Conservation (phyloP, 2,329 filamentous ascomycete genomes). For the Cladosporium sp. region DNA sequence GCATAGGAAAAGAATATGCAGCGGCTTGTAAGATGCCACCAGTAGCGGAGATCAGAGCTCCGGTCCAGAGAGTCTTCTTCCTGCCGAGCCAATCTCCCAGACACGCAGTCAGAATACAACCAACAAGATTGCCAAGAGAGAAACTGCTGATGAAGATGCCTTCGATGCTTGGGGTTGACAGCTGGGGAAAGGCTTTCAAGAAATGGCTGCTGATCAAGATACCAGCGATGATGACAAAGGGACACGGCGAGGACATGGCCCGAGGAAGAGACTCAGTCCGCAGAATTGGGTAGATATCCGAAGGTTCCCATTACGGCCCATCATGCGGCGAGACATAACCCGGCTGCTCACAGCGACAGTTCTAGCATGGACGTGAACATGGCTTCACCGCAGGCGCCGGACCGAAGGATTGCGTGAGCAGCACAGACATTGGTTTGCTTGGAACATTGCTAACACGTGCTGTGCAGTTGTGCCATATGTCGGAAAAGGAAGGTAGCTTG, state of each 20-base stretch:
- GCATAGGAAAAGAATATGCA: slow-evolving; percentile 44
- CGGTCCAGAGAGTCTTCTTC: slow-evolving; percentile 45
- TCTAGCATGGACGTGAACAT: background rate
- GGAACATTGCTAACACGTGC: background rate
- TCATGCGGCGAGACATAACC: slow-evolving; percentile 4
- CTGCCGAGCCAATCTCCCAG: slow-evolving; percentile 48
- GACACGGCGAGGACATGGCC: background rate
- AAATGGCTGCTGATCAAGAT: slow-evolving; percentile 20
- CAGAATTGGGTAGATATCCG: background rate
- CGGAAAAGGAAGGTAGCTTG: slow-evolving; percentile 32
- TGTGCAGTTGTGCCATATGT: slow-evolving; percentile 30
- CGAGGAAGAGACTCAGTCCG: background rate
- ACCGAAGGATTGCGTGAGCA: slow-evolving; percentile 17
- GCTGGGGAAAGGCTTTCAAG: slow-evolving; percentile 15
- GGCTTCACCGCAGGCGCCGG: background rate
- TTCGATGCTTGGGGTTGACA: slow-evolving; percentile 18
- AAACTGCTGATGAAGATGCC: slow-evolving; percentile 21
- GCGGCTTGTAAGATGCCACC: slow-evolving; percentile 47
- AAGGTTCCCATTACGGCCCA: background rate
- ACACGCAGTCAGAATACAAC: slow-evolving; percentile 26
- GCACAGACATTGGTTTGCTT: background rate
- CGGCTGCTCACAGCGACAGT: background rate
- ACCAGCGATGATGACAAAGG: slow-evolving; percentile 18
- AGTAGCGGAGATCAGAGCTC: slow-evolving; percentile 41
- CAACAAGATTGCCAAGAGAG: slow-evolving; percentile 19